phyloP scores from a whole-genome alignment of 345 rosid species.

The Ceriops tagal region DNA sequence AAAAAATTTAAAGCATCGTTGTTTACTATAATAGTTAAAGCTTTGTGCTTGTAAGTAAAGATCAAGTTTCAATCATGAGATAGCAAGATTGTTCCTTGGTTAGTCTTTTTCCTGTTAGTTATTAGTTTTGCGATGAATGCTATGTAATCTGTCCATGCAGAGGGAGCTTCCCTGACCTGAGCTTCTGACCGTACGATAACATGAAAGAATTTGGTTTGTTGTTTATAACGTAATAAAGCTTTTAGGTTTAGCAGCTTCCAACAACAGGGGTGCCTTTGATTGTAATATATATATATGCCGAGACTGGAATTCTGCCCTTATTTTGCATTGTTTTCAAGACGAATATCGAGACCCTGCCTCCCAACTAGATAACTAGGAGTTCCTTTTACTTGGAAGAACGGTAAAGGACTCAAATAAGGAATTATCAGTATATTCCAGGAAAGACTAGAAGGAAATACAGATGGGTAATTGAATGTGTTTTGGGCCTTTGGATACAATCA shows the following conservation, averaged over 20 bases:
- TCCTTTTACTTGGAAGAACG: neutral
- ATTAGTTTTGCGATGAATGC: neutral
- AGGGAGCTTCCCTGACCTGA: neutral
- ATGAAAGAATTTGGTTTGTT: neutral
- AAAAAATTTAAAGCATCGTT: neutral
- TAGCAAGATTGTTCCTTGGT: slow-evolving; percentile 1
- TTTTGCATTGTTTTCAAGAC: neutral
- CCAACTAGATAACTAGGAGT: neutral
- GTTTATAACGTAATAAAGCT: neutral
- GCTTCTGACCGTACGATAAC: slow-evolving; percentile 3
- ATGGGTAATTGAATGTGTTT: neutral
- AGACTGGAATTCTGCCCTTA: neutral
- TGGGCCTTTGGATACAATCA: neutral
- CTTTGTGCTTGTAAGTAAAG: neutral
- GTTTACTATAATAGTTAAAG: neutral
- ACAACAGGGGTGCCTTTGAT: neutral
- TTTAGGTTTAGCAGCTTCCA: neutral
- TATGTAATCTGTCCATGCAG: neutral
- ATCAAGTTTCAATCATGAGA: neutral
- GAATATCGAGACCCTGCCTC: neutral
- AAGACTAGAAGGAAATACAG: neutral
- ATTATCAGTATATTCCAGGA: neutral
- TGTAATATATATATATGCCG: neutral
- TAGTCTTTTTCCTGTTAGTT: slow-evolving; percentile 6
- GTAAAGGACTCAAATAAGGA: neutral